phyloP scores from a whole-genome alignment of 2,329 filamentous ascomycete genomes.

The Mycosphaerella arachidis region DNA sequence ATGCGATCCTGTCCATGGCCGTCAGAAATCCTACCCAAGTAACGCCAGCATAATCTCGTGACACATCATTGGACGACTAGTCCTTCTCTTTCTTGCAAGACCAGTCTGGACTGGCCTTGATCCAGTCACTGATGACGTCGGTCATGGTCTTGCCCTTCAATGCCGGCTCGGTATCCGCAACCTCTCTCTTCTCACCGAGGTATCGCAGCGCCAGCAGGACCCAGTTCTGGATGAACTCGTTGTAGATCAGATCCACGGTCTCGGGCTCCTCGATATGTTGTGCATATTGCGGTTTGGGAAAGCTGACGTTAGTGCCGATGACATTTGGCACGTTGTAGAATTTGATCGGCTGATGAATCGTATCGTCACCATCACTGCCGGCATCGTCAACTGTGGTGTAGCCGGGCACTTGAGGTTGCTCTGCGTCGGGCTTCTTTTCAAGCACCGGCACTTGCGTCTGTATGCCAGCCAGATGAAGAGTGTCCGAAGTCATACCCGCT shows the following conservation, averaged over 20 bases:
- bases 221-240: slow-evolving; percentile 85
- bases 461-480: slow-evolving; percentile 1
- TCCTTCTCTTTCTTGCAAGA: slow-evolving; percentile 22
- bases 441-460: slow-evolving; percentile 11
- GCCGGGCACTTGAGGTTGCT: slow-evolving; percentile 53
- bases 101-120: slow-evolving; percentile 50
- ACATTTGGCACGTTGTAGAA: slow-evolving; percentile 80
- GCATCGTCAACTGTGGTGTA: slow-evolving; percentile 88
- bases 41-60: background rate
- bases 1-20: background rate
- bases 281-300: slow-evolving; percentile 43
- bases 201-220: slow-evolving; percentile 69
- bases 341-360: slow-evolving; percentile 67
- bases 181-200: slow-evolving; percentile 48
- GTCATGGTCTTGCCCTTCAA: slow-evolving; percentile 53
- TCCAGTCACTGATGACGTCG: slow-evolving; percentile 56
- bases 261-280: slow-evolving; percentile 50
- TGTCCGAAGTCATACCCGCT: background rate
- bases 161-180: slow-evolving; percentile 50
- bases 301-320: slow-evolving; percentile 64
- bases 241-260: slow-evolving; percentile 80
- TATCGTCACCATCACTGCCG: slow-evolving; percentile 83
- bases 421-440: slow-evolving; percentile 9
- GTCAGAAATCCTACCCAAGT: background rate
- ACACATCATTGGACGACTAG: background rate